Evolutionary conservation across 2,329 filamentous ascomycete genomes (phyloP).

Genomic region (Hawksworthiomyces lignivorus): DNA sequence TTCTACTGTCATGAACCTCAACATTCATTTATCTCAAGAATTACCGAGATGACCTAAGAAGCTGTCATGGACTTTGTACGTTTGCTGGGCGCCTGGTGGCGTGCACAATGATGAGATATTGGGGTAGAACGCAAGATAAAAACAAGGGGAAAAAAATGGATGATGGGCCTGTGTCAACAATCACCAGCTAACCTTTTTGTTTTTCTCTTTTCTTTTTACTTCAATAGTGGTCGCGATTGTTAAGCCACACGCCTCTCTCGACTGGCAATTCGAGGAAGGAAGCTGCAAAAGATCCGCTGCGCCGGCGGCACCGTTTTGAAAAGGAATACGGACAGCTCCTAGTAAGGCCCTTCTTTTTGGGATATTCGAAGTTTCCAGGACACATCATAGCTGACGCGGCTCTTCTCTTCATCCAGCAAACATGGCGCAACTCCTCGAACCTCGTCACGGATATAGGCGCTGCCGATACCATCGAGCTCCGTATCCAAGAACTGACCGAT

Average conservation of each 20-base stretch:
- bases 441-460: constrained; percentile 52
- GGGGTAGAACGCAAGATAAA: too few relatives aligned
- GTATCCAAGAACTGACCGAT: constrained; percentile 55
- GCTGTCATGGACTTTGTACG: constrained; percentile 52
- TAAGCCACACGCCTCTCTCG: constrained; percentile 54
- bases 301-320: constrained; percentile 58
- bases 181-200: not conserved
- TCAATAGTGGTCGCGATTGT: constrained; percentile 58
- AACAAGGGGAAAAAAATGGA: too few relatives aligned
- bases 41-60: constrained; percentile 39
- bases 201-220: not conserved
- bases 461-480: constrained; percentile 54
- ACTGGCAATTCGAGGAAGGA: constrained; percentile 49
- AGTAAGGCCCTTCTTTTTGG: constrained; percentile 33
- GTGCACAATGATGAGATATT: too few relatives aligned
- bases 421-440: constrained; percentile 56
- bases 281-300: constrained; percentile 53
- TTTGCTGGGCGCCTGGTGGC: constrained; percentile 3
- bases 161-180: not conserved
- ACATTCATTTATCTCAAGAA: too few relatives aligned
- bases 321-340: constrained; percentile 57
- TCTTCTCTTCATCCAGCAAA: constrained; percentile 31
- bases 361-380: too few relatives aligned
- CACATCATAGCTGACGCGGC: not conserved
- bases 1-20: too few relatives aligned